Evolutionary conservation across 169 alveolate genomes (phyloP).

Genomic region (Plasmodium ovale): DNA sequence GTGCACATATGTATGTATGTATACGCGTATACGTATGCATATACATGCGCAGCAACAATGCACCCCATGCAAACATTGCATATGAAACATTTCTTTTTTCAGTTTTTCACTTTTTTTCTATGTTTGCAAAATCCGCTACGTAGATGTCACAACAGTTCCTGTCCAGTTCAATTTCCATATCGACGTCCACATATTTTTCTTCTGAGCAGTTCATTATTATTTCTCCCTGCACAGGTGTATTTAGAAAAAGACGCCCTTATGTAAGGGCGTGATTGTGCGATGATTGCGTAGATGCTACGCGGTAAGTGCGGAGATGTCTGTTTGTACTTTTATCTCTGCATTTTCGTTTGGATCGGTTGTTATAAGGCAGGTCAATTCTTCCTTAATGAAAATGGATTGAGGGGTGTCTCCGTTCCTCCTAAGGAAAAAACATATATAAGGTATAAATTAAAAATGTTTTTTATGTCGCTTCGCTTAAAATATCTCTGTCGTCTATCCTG

Average conservation of each 20-base stretch:
- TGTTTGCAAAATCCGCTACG: not conserved
- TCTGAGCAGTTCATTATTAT: constrained; percentile 16
- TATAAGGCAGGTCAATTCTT: constrained; percentile 37
- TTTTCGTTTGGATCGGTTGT: constrained; percentile 8
- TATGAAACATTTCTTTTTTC: not conserved
- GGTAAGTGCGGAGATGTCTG: not conserved
- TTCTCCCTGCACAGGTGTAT: constrained; percentile 20
- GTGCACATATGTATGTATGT: not conserved
- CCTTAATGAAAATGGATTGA: not conserved
- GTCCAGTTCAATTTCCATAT: constrained; percentile 11
- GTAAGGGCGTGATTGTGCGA: not conserved
- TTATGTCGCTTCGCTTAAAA: not conserved
- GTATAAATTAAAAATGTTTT: not conserved
- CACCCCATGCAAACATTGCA: not conserved
- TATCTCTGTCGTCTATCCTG: too few species aligned
- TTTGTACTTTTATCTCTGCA: constrained; percentile 37
- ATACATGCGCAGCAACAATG: not conserved
- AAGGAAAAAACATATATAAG: not conserved
- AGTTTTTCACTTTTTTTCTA: constrained; percentile 15
- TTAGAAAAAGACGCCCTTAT: not conserved
- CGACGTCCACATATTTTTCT: constrained; percentile 23
- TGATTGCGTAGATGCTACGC: not conserved
- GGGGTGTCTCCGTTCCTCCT: constrained; percentile 3
- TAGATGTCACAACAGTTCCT: constrained; percentile 15
- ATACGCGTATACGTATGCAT: not conserved